phyloP scores from a whole-genome alignment of 768 basidiomycete genomes.

The Podaxis sp. region DNA sequence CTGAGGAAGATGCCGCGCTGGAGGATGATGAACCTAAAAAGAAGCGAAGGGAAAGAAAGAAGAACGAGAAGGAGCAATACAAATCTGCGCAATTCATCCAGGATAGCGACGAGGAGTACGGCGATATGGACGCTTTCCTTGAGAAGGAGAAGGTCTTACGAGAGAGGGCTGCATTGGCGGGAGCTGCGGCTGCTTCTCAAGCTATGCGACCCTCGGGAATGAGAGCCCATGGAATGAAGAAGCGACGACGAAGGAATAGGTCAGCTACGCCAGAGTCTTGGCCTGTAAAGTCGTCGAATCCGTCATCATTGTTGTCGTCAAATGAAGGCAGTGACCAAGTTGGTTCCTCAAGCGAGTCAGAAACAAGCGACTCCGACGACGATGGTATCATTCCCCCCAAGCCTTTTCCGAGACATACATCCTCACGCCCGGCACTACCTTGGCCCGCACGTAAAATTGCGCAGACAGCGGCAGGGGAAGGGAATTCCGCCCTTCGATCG shows the following conservation, averaged over 20 bases:
- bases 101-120: conserved; percentile 85
- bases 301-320: background rate
- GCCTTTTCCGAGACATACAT: background rate
- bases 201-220: conserved; percentile 44
- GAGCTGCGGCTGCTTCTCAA: conserved; percentile 22
- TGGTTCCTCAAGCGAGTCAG: background rate
- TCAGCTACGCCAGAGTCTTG: background rate
- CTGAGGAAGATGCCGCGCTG: conserved; percentile 40
- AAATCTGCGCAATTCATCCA: conserved; percentile 91
- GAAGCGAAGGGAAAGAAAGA: conserved; percentile 65
- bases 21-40: conserved; percentile 39
- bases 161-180: conserved; percentile 45
- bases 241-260: conserved; percentile 43
- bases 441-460: background rate
- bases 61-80: conserved; percentile 59
- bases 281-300: background rate
- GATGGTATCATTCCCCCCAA: background rate
- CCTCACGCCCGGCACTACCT: background rate
- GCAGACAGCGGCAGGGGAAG: background rate
- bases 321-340: background rate
- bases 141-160: conserved; percentile 66
- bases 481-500: background rate
- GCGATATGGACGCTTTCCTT: conserved; percentile 80
- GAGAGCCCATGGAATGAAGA: conserved; percentile 51
- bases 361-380: background rate